Evolutionary conservation across 2,329 filamentous ascomycete species (phyloP), one percentile per base, ranked within the genome.

Genomic region (Remersonia thermophila): DNA sequence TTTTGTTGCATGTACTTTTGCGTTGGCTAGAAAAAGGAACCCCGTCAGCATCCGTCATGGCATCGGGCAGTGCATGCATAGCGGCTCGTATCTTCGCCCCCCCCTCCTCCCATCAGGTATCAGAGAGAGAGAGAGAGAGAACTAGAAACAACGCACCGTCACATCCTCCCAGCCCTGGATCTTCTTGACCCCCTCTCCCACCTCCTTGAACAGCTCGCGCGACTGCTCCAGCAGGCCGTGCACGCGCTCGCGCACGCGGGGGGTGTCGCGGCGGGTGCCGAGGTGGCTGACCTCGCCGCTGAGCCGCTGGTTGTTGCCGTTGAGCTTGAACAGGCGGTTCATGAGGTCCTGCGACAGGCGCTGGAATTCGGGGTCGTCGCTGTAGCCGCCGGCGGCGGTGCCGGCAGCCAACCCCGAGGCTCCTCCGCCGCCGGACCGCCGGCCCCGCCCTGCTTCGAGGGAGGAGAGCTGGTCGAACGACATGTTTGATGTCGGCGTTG

Each of bases 1-100:
- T 96, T 96, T 49, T 89, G 83, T 53, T 95, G 89, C 15, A 86
- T 91, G 66, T 93, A 96, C 60, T 89, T 93, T 66, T 98, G 91
- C 37, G 85, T 83, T 42, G 89, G 84, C 85, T 94, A 41, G 20
- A n/a, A n/a, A n/a, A n/a, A 10, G 11, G n/a, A 1, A n/a, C 13
- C 6, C 7, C 7, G 17, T 27, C 27, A 35, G 18, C n/a, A n/a
- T n/a, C n/a, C n/a, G n/a, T n/a, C n/a, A n/a, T n/a, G n/a, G n/a
- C n/a, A n/a, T n/a, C n/a, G n/a, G n/a, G n/a, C n/a, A n/a, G n/a
- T n/a, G n/a, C n/a, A n/a, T n/a, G n/a, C n/a, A n/a, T n/a, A n/a
- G n/a, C n/a, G n/a, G n/a, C n/a, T n/a, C n/a, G n/a, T n/a, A n/a
- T n/a, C n/a, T n/a, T n/a, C n/a, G n/a, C n/a, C n/a, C n/a, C n/a